Conservation (phyloP, 768 basidiomycete genomes). For the Tulasnella sp. region DNA sequence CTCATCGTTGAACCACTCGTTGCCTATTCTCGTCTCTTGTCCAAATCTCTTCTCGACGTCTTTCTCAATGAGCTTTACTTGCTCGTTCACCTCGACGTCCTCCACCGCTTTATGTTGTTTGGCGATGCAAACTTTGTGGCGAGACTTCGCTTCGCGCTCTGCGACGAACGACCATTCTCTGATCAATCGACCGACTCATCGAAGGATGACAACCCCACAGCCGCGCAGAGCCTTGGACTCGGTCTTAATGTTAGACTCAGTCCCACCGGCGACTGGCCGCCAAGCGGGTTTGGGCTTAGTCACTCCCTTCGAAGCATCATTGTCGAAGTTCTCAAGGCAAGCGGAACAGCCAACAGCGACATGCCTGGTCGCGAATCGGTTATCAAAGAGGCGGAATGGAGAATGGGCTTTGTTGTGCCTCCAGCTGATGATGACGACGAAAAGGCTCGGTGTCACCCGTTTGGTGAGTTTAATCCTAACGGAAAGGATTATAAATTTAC, state of each 20-base stretch:
- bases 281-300: conserved; percentile 72
- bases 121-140: conserved; percentile 42
- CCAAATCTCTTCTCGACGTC: conserved; percentile 50
- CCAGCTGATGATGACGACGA: conserved; percentile 45
- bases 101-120: conserved; percentile 23
- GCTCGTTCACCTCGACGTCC: conserved; percentile 41
- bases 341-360: not conserved
- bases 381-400: conserved; percentile 25
- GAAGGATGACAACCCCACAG: conserved; percentile 20
- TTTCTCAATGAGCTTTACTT: conserved; percentile 70
- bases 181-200: conserved; percentile 19
- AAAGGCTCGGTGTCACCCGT: conserved; percentile 58
- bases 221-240: conserved; percentile 37
- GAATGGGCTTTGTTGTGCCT: conserved; percentile 70
- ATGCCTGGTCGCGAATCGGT: conserved; percentile 3
- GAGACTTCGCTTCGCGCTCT: conserved; percentile 58
- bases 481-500: not conserved
- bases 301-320: conserved; percentile 77
- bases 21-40: conserved; percentile 52
- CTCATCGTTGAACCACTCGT: conserved; percentile 45
- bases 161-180: conserved; percentile 49
- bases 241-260: conserved; percentile 66
- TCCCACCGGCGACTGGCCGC: conserved; percentile 72
- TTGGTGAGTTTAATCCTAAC: conserved; percentile 40
- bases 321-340: conserved; percentile 56